Base-by-base conservation (phyloP, 2,329 filamentous ascomycete genomes). In the Trichoderma simmonsii region DNA sequence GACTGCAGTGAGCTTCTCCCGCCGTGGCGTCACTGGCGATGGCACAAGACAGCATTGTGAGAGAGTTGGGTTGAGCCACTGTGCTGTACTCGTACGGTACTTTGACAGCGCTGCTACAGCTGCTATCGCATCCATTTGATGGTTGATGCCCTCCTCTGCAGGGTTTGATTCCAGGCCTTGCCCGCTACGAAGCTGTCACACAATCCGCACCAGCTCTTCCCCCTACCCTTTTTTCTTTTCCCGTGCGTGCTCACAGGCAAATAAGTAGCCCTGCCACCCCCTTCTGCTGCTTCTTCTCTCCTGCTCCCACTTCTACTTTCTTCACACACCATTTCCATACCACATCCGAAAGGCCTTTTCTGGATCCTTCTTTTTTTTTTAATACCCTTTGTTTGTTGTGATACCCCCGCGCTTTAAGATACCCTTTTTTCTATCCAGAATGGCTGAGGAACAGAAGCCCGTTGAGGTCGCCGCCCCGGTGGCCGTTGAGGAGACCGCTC, bases 391-490 rank as follows among this genome's bases (percentile, higher is more conserved):
- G 79, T 81, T 82, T 82, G 78, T 83, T 84, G 83, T 86, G 85
- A 87, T 87, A 86, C 85, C 85, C 85, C 64, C 81, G 78, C 79
- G 60, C 61, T 82, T 81, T 80, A 78, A 81, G 79, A 83, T 80
- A 80, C 78, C 80, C 56, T 80, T 79, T 81, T 81, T 77, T 81
- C 79, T 76, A 80, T 80, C 81, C 85, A 88, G 79, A 86, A 93
- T 93, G 91, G 90, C 92, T 85, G 91, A 93, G 80, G 86, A 85
- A 82, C 87, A 90, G 83, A 93, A 94, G 86, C 87, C 90, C 80
- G 86, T 88, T 78, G 90, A 76, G 36, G 76, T 75, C 66, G 71
- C 72, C 71, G 73, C 70, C 61, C 73, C 90, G 82, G 85, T 86
- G 82, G 81, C 86, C 76, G 78, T 82, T 80, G 87, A 89, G 77